Evolutionary conservation across 257 asterid species (phyloP).

Genomic region (Petrea volubilis): DNA sequence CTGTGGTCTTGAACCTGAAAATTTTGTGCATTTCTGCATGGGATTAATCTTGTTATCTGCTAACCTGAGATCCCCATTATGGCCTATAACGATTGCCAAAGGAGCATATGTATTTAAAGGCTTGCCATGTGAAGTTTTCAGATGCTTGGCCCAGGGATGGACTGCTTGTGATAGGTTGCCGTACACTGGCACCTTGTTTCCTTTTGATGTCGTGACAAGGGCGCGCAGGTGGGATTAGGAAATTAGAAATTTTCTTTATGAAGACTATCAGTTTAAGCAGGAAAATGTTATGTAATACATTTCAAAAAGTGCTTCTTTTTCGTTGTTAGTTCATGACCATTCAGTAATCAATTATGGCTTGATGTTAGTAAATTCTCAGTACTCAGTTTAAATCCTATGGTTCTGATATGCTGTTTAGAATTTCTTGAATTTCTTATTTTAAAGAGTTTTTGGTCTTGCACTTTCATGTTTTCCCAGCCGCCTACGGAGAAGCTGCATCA

Average conservation of each 20-base stretch:
- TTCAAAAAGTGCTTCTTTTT: slow-evolving; percentile 17
- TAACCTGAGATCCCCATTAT: slow-evolving; percentile 47
- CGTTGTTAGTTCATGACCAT: slow-evolving; percentile 14
- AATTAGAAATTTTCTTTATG: slow-evolving; percentile 50
- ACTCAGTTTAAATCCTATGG: slow-evolving; percentile 14
- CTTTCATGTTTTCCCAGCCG: slow-evolving; percentile 58
- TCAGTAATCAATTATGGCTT: neutral
- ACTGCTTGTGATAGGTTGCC: slow-evolving; percentile 84
- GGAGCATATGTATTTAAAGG: slow-evolving; percentile 64
- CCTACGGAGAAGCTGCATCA: slow-evolving; percentile 89
- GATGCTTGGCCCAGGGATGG: slow-evolving; percentile 93
- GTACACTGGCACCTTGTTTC: slow-evolving; percentile 84
- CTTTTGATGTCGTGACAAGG: slow-evolving; percentile 82
- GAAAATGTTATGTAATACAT: slow-evolving; percentile 34
- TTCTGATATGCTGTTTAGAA: slow-evolving; percentile 9
- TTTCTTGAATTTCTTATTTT: slow-evolving; percentile 23
- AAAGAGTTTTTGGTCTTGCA: slow-evolving; percentile 16
- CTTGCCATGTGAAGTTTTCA: slow-evolving; percentile 92
- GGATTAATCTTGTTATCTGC: slow-evolving; percentile 35
- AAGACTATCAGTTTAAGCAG: slow-evolving; percentile 57
- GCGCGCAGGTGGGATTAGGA: slow-evolving; percentile 99
- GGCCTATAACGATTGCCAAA: slow-evolving; percentile 52
- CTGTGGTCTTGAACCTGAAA: slow-evolving; percentile 19
- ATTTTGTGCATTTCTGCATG: slow-evolving; percentile 25
- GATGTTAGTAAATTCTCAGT: neutral